Conservation (phyloP, 202 grass and related monocot genomes). For the Alloteropsis angusta region DNA sequence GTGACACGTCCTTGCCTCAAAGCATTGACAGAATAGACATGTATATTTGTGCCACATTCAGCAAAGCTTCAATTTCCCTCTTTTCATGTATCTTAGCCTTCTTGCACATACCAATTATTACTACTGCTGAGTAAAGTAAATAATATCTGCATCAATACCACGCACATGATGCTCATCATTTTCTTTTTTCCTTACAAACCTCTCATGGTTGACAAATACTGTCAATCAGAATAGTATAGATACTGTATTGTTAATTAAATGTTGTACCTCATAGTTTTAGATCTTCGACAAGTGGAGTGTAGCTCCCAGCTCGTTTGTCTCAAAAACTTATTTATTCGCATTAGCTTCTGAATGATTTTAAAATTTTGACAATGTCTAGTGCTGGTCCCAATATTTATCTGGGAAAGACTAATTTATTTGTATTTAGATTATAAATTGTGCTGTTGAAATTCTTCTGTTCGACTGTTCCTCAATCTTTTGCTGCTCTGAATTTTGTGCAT, state of each 20-base stretch:
- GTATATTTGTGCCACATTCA: background rate
- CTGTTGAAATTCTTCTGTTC: background rate
- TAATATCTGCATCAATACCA: background rate
- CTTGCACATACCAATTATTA: background rate
- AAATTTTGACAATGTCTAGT: background rate
- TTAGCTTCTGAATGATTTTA: background rate
- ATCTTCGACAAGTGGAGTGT: background rate
- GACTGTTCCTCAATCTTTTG: background rate
- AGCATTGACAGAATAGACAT: background rate
- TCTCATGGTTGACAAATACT: background rate
- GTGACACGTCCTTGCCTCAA: background rate
- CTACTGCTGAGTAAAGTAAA: background rate
- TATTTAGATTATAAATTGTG: background rate
- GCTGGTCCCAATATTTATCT: background rate
- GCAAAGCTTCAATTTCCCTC: background rate
- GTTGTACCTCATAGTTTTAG: background rate
- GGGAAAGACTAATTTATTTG: background rate
- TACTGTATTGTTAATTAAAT: background rate
- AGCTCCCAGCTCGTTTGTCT: background rate
- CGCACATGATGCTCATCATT: background rate
- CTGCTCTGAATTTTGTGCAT: background rate
- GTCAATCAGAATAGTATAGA: background rate
- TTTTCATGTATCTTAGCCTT: background rate
- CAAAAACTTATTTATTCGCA: background rate
- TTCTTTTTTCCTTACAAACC: background rate